These are phyloP conservation scores for Thermochaetoides thermophila DNA, from an alignment of 495 filamentous ascomycete species.

Conservation along the genomic window DNA sequence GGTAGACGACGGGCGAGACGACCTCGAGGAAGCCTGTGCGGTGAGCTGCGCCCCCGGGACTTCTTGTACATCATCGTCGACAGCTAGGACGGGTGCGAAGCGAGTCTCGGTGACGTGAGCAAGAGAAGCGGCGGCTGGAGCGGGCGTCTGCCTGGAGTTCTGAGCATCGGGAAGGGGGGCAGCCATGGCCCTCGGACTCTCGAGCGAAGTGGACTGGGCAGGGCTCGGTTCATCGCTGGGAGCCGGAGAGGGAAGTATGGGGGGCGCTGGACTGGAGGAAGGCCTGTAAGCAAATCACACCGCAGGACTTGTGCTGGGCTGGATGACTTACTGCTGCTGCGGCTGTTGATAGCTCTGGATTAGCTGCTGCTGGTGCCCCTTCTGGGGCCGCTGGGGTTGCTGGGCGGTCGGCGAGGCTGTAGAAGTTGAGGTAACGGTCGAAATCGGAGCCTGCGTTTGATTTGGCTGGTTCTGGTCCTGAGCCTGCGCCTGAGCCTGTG, in stretches of 20 bases:
- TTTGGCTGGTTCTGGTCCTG: slow-evolving; percentile 4
- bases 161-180: slow-evolving; percentile 7
- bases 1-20: too few relatives aligned
- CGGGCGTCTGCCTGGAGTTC: slow-evolving; percentile 2
- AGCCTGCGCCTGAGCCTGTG: slow-evolving; percentile 7
- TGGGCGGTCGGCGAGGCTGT: neutral
- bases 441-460: slow-evolving; percentile 18
- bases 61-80: neutral
- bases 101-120: slow-evolving; percentile 15
- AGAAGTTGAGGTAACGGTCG: too few relatives aligned
- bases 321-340: slow-evolving; percentile 7
- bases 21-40: too few relatives aligned
- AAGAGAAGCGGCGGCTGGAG: neutral
- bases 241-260: slow-evolving; percentile 38
- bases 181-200: slow-evolving; percentile 15
- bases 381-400: slow-evolving; percentile 6
- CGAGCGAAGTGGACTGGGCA: slow-evolving; percentile 13
- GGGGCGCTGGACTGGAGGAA: slow-evolving; percentile 3
- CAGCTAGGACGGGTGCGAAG: slow-evolving; percentile 9
- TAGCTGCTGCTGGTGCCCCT: slow-evolving; percentile 1
- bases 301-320: neutral
- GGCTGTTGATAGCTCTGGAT: slow-evolving; percentile 4
- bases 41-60: neutral
- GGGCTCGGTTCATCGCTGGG: slow-evolving; percentile 40
- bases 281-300: neutral